Conservation (phyloP, 2,329 filamentous ascomycete genomes). For the Blastomyces gilchristii region DNA sequence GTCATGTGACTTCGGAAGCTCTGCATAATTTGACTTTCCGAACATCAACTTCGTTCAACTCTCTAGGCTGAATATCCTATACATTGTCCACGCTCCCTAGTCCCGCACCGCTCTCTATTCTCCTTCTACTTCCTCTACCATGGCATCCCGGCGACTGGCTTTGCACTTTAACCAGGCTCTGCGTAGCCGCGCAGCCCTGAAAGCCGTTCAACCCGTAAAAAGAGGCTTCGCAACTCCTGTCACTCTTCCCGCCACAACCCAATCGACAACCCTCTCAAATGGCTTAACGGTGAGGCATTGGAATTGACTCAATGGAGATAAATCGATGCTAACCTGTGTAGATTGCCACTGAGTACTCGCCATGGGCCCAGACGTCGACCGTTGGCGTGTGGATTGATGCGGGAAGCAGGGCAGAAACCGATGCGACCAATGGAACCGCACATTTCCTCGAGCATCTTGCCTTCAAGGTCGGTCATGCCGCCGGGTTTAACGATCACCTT, state of each 20-base stretch:
- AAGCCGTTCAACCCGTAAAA: slow-evolving; percentile 64
- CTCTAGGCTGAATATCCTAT: slow-evolving; percentile 21
- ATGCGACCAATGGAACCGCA: slow-evolving; percentile 97
- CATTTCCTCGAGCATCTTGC: slow-evolving; percentile 99
- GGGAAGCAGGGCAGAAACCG: slow-evolving; percentile 93
- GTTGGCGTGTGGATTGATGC: slow-evolving; percentile 99
- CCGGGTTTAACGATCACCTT: neutral
- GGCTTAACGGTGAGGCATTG: slow-evolving; percentile 67
- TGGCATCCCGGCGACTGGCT: slow-evolving; percentile 97
- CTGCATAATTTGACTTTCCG: slow-evolving; percentile 38
- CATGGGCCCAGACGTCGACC: slow-evolving; percentile 95
- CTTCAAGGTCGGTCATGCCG: slow-evolving; percentile 67
- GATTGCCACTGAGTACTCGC: slow-evolving; percentile 97
- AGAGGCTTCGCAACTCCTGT: slow-evolving; percentile 87
- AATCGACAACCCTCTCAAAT: slow-evolving; percentile 94
- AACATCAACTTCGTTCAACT: slow-evolving; percentile 34
- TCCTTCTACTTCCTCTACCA: slow-evolving; percentile 40
- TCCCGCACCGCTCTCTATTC: slow-evolving; percentile 37
- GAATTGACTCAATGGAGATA: slow-evolving; percentile 17
- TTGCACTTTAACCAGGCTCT: slow-evolving; percentile 85
- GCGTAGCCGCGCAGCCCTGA: slow-evolving; percentile 76
- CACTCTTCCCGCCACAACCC: slow-evolving; percentile 61
- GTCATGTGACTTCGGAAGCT: slow-evolving; percentile 36
- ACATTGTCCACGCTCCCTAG: slow-evolving; percentile 35
- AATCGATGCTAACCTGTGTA: slow-evolving; percentile 37